Base-by-base conservation (phyloP, 2,329 filamentous ascomycete species). In the Aspergillus sp. region DNA sequence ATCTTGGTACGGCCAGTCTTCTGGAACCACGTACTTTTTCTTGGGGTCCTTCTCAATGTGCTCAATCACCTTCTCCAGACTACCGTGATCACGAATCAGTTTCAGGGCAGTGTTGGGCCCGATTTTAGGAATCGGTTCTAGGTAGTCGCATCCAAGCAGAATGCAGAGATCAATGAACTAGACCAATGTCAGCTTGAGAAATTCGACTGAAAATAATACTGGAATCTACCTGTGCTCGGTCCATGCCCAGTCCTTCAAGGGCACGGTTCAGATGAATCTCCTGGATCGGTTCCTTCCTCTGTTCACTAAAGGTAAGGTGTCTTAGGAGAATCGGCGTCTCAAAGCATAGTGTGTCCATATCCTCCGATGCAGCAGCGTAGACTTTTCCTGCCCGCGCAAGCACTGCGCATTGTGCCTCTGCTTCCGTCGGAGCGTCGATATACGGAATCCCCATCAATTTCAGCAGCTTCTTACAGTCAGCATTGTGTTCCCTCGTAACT, bases 311-410 rank as follows among this genome's bases (percentile, higher is more conserved):
- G 2, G 93, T 98, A 51, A 98, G 78, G 69, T 98, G 90, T 39
- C 93, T 81, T 51, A 98, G 73, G 37, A 98, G 73, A 46, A 98
- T 90, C 0, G 93, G 93, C 40, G 90, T 79, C 59, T 96, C 83
- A 68, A 98, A 98, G 60, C 91, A 97, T 43, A 98, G 74, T 0
- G 93, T 98, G 63, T 98, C 93, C 93, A 98, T 98, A 70, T 98
- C 93, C 70, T 98, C 93, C 52, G 88, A 95, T 3, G 93, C 93
- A 13, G 93, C 93, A 4, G 90, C 93, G 65, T 94, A 98, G 40
- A 98, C 93, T 71, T 97, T 97, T 32, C 90, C 91, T 5, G 88
- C 90, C 48, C 86, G 78, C 1, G 93, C 93, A 49, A 98, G 76
- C 33, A 85, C 86, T 3, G 93, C 93, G 65, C 93, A 98, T 66